phyloP scores from a whole-genome alignment of 1,284 basidiomycete genomes.

The Volvariella volvacea region DNA sequence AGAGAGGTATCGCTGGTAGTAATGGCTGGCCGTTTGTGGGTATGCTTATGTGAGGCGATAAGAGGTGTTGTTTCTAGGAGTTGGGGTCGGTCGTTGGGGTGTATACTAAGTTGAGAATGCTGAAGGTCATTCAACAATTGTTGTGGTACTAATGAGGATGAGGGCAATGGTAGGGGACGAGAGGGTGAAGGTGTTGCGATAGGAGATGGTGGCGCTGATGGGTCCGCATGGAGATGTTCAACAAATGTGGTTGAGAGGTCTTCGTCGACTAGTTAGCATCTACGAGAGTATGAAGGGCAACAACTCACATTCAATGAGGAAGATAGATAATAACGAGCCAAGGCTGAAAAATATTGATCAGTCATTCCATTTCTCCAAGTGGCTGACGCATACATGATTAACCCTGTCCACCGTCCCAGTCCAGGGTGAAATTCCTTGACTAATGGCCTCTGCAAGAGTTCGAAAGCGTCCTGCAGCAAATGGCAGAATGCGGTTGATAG shows the following conservation, averaged over 20 bases:
- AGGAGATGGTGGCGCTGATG: conserved; percentile 45
- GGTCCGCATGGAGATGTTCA: conserved; percentile 54
- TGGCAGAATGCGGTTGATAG: conserved; percentile 76
- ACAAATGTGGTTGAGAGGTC: conserved; percentile 70
- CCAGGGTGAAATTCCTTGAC: conserved; percentile 40
- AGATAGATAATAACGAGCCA: conserved; percentile 58
- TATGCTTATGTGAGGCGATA: conserved; percentile 4
- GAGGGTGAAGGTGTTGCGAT: conserved; percentile 13
- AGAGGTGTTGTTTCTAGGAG: neutral
- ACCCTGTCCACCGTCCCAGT: conserved; percentile 52
- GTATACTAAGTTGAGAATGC: conserved; percentile 8
- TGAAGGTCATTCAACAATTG: conserved; percentile 4
- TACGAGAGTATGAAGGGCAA: neutral
- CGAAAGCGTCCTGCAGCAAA: conserved; percentile 69
- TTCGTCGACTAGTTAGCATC: conserved; percentile 19
- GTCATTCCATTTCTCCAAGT: neutral
- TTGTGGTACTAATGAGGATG: conserved; percentile 6
- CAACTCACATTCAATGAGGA: conserved; percentile 67
- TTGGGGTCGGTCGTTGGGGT: conserved; percentile 4
- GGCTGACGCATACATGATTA: conserved; percentile 54
- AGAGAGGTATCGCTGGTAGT: neutral
- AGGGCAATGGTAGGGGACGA: conserved; percentile 5
- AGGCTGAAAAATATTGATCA: conserved; percentile 32
- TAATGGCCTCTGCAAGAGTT: conserved; percentile 40
- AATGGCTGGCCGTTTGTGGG: conserved; percentile 2